These are phyloP conservation scores for Bocquillonia castaneifolia DNA, from an alignment of 441 rosid species.

Conservation along the genomic window DNA sequence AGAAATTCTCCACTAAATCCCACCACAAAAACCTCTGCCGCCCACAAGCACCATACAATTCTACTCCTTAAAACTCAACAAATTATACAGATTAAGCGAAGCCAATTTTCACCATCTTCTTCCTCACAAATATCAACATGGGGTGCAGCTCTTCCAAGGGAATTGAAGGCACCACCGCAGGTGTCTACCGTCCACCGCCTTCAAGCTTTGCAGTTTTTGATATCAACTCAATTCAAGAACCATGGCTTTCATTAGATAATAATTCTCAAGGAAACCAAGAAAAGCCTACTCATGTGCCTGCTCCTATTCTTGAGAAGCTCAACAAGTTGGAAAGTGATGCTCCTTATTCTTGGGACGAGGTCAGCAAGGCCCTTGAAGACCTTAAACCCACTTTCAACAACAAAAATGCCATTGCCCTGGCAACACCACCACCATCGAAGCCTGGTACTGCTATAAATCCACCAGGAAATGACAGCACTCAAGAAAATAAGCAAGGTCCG, in stretches of 20 bases:
- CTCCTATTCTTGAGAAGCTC: conserved; percentile 52
- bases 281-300: conserved; percentile 36
- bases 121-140: conserved; percentile 26
- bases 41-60: background rate
- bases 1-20: background rate
- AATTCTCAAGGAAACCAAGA: conserved; percentile 24
- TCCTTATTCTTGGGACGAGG: conserved; percentile 90
- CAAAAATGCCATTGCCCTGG: conserved; percentile 3
- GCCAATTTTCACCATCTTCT: background rate
- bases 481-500: conserved; percentile 28
- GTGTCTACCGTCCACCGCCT: conserved; percentile 64
- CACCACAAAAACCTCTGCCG: conserved; percentile 2
- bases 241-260: conserved; percentile 49
- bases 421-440: background rate
- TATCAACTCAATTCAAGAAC: conserved; percentile 70
- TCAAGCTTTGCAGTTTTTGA: conserved; percentile 77
- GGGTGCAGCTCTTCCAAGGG: conserved; percentile 77
- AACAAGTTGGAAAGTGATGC: conserved; percentile 43
- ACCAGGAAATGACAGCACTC: background rate
- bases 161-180: conserved; percentile 45
- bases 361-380: conserved; percentile 69
- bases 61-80: too few species aligned
- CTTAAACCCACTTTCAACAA: conserved; percentile 40
- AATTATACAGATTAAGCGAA: too few species aligned
- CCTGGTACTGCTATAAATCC: conserved; percentile 5